A percentile compares a stretch with the other conserved stretches of the same genome.
phyloP scores from a whole-genome alignment of 2,329 filamentous ascomycete genomes.

The Talaromyces sp. region DNA sequence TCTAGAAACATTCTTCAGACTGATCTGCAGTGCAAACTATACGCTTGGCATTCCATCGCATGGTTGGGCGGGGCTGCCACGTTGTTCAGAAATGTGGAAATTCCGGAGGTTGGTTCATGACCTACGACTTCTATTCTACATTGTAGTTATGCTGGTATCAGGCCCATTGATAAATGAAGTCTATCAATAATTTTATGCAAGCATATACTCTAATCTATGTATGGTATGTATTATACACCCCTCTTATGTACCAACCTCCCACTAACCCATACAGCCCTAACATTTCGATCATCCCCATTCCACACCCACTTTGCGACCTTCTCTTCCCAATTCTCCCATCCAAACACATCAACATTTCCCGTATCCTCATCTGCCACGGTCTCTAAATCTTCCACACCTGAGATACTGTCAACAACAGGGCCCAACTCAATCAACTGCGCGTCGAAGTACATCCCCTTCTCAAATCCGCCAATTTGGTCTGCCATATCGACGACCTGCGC shows the following conservation, averaged over 20 bases:
- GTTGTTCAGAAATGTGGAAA: not conserved
- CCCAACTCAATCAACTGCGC: slow-evolving; percentile 74
- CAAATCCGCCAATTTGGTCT: slow-evolving; percentile 72
- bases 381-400: slow-evolving; percentile 18
- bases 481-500: slow-evolving; percentile 74
- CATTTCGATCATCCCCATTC: slow-evolving; percentile 89
- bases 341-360: slow-evolving; percentile 81
- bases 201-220: not conserved
- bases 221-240: not conserved
- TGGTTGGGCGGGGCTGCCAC: slow-evolving; percentile 4
- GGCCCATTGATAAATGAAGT: too few species aligned
- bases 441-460: slow-evolving; percentile 85
- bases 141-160: not conserved
- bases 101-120: not conserved
- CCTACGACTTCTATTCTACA: not conserved
- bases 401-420: slow-evolving; percentile 30
- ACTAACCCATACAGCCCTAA: slow-evolving; percentile 81
- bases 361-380: slow-evolving; percentile 29
- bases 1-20: slow-evolving; percentile 6
- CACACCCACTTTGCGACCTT: slow-evolving; percentile 91
- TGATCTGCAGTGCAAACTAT: not conserved
- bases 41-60: slow-evolving; percentile 6
- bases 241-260: slow-evolving; percentile 70
- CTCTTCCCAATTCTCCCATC: slow-evolving; percentile 85
- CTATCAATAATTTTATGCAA: not conserved